Evolutionary conservation across 176 grass and related monocot species (phyloP).

Genomic region (Carex scoparia): DNA sequence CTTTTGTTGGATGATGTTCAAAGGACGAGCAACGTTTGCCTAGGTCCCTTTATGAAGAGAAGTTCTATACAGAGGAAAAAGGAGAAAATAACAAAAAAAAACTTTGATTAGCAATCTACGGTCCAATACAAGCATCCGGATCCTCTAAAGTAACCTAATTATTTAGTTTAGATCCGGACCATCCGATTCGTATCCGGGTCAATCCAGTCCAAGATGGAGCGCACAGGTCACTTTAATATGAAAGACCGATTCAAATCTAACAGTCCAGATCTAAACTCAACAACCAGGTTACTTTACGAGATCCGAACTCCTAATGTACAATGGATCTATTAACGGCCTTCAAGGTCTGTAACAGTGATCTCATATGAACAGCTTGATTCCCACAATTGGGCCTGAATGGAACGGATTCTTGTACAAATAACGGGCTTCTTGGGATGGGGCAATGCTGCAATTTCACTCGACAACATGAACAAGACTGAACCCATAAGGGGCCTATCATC

Average conservation of each 20-base stretch:
- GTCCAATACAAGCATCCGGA: background rate
- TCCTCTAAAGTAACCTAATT: too few species aligned
- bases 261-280: too few species aligned
- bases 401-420: conserved; percentile 17
- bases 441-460: conserved; percentile 22
- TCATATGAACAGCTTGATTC: background rate
- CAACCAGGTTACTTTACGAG: too few species aligned
- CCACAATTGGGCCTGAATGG: background rate
- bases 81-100: background rate
- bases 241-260: too few species aligned
- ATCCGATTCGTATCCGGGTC: too few species aligned
- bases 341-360: conserved; percentile 11
- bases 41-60: background rate
- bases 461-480: conserved; percentile 35
- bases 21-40: background rate
- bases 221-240: too few species aligned
- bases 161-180: too few species aligned
- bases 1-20: background rate
- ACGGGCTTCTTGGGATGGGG: conserved; percentile 27
- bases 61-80: background rate
- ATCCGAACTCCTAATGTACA: background rate
- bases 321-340: conserved; percentile 9
- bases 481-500: conserved; percentile 36
- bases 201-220: too few species aligned
- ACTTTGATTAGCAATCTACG: background rate